Evolutionary conservation across 169 alveolate genomes (phyloP).

Genomic region (Condylostoma magnum): DNA sequence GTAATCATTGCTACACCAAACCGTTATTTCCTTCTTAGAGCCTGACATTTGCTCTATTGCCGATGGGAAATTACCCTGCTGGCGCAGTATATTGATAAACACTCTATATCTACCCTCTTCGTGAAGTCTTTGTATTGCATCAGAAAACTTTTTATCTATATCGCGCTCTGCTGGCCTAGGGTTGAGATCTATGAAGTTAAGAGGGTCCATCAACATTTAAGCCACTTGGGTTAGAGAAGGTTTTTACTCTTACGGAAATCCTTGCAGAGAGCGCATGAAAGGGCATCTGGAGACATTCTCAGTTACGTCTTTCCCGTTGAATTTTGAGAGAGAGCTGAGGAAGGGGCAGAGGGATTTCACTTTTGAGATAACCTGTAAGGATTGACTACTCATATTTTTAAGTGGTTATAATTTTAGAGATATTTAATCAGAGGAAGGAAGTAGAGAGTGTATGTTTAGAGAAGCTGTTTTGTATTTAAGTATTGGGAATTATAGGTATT

Average conservation of each 20-base stretch:
- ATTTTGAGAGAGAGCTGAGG: not conserved
- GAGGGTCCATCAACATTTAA: constrained; percentile 15
- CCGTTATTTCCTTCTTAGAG: constrained; percentile 37
- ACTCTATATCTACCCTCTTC: constrained; percentile 57
- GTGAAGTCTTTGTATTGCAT: constrained; percentile 32
- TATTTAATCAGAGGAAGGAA: no score
- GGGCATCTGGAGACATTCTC: constrained; percentile 24
- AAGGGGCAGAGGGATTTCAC: constrained; percentile 27
- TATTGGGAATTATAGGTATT: no score
- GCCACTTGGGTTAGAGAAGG: not conserved
- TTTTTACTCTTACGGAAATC: not conserved
- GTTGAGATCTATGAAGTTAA: constrained; percentile 24
- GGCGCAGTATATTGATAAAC: constrained; percentile 41
- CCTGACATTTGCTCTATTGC: constrained; percentile 36
- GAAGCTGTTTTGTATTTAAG: no score
- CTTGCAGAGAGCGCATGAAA: constrained; percentile 16
- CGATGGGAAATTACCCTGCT: constrained; percentile 45
- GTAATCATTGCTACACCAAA: constrained; percentile 86
- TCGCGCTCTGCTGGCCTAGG: not conserved
- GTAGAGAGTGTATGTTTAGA: no score
- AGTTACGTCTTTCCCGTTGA: not conserved
- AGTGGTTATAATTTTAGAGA: no score
- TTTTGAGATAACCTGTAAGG: no score
- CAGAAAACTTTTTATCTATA: constrained; percentile 4
- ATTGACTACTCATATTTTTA: no score